Percentiles rank a stretch among this genome's conserved stretches.
phyloP scores from a whole-genome alignment of 768 basidiomycete species.

The Holtermannia corniformis region DNA sequence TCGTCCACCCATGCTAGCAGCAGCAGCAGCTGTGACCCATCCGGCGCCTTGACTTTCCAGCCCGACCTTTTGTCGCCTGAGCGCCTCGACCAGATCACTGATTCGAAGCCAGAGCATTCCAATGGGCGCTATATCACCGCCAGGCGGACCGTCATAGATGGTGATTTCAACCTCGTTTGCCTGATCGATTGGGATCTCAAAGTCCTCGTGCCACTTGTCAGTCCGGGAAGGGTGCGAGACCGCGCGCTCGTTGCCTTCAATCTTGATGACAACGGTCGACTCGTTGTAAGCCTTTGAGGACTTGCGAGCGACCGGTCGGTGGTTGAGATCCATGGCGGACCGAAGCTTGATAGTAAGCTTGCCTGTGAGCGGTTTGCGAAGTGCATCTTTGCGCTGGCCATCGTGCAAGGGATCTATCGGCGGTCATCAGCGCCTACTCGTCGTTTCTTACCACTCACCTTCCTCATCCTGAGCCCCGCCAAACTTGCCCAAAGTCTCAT shows the following conservation, averaged over 20 bases:
- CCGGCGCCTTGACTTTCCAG: conserved; percentile 61
- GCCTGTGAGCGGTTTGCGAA: conserved; percentile 92
- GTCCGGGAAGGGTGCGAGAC: conserved; percentile 85
- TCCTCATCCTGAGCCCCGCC: conserved; percentile 64
- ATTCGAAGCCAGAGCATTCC: conserved; percentile 92
- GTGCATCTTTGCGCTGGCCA: conserved; percentile 81
- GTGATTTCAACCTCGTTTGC: conserved; percentile 97
- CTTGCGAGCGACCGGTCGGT: conserved; percentile 73
- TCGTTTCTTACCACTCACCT: conserved; percentile 44
- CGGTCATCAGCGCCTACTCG: conserved; percentile 1
- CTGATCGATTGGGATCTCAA: conserved; percentile 92
- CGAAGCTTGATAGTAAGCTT: conserved; percentile 80
- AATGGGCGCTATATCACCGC: conserved; percentile 72
- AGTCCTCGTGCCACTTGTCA: conserved; percentile 96
- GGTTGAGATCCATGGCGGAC: conserved; percentile 87
- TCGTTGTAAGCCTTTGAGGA: conserved; percentile 71
- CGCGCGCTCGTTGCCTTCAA: conserved; percentile 88
- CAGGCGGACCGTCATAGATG: conserved; percentile 74
- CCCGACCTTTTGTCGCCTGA: conserved; percentile 82
- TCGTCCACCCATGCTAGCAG: conserved; percentile 44
- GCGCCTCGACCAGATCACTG: conserved; percentile 84
- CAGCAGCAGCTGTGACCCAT: conserved; percentile 77
- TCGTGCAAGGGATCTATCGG: conserved; percentile 51
- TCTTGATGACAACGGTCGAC: conserved; percentile 85
- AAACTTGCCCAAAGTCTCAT: conserved; percentile 89